These are phyloP conservation scores for Cryphonectria japonica DNA, from an alignment of 2,329 filamentous ascomycete genomes.

Conservation along the genomic window DNA sequence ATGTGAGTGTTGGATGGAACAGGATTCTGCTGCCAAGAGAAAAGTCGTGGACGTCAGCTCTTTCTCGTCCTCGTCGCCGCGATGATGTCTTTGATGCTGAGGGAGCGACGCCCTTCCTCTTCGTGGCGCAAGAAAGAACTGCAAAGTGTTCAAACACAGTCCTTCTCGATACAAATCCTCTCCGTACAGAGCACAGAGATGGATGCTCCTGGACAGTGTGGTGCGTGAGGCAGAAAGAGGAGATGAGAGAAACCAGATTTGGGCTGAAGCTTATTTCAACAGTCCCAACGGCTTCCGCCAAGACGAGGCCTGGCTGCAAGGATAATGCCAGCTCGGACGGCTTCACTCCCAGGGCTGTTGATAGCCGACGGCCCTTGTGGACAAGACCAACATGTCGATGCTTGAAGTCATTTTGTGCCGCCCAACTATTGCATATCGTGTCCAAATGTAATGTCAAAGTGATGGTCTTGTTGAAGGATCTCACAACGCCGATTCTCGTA, in stretches of 20 bases:
- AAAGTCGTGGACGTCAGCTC: not conserved
- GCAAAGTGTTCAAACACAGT: not conserved
- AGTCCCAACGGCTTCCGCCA: constrained; percentile 17
- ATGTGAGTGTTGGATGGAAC: not conserved
- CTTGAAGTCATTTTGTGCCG: constrained; percentile 1
- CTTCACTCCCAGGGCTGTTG: not conserved
- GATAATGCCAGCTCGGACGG: constrained; percentile 16
- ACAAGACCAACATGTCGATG: not conserved
- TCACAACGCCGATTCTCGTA: not conserved
- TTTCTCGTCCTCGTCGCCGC: not conserved
- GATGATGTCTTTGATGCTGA: not conserved
- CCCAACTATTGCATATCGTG: not conserved
- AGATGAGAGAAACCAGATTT: constrained; percentile 16
- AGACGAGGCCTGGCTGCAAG: constrained; percentile 14
- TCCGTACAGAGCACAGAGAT: not conserved
- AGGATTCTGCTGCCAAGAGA: constrained; percentile 3
- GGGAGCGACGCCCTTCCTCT: not conserved
- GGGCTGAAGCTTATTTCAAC: constrained; percentile 18
- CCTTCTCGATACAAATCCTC: not conserved
- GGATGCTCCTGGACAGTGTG: constrained; percentile 9
- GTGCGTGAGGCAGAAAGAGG: not conserved
- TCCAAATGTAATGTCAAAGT: not conserved
- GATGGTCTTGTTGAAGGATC: not conserved
- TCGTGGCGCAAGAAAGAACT: not conserved
- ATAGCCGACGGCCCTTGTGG: not conserved